Conservation (phyloP, 2,329 filamentous ascomycete genomes). For the Drechslerella dactyloides region DNA sequence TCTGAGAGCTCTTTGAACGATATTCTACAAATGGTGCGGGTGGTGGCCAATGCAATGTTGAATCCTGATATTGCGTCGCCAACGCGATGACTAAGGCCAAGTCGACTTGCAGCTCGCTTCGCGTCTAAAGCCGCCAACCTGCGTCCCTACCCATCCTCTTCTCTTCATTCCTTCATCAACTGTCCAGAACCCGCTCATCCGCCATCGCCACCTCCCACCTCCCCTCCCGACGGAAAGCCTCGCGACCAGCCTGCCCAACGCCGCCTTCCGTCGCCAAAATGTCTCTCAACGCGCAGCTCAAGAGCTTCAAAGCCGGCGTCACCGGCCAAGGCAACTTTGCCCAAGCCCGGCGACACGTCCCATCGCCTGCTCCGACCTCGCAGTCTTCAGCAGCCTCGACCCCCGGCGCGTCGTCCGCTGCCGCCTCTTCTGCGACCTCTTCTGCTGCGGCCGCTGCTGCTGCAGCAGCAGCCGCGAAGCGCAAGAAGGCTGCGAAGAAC, state of each 20-base stretch:
- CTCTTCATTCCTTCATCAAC: background rate
- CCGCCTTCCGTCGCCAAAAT: conserved; percentile 12
- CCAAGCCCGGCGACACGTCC: conserved; percentile 47
- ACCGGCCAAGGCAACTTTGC: conserved; percentile 41
- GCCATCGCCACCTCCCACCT: conserved; percentile 5
- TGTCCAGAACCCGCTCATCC: no score
- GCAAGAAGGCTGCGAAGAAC: conserved; percentile 43
- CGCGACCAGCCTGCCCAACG: background rate
- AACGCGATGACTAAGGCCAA: no score
- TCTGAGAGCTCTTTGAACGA: no score
- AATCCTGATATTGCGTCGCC: no score
- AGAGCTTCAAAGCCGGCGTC: conserved; percentile 47
- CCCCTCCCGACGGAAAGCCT: background rate
- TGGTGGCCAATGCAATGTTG: no score
- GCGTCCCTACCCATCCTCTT: background rate
- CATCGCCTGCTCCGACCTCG: conserved; percentile 32
- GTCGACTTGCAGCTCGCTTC: conserved; percentile 6
- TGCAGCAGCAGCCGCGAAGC: conserved; percentile 9
- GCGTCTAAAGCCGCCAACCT: conserved; percentile 26
- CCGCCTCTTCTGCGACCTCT: conserved; percentile 14
- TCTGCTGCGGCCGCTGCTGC: conserved; percentile 4
- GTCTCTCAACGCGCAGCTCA: conserved; percentile 41
- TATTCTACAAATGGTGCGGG: no score
- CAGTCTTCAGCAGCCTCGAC: conserved; percentile 39
- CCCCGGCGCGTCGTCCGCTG: conserved; percentile 16